Evolutionary conservation across 2,329 filamentous ascomycete genomes (phyloP).

Genomic region (Xylaria sp.): DNA sequence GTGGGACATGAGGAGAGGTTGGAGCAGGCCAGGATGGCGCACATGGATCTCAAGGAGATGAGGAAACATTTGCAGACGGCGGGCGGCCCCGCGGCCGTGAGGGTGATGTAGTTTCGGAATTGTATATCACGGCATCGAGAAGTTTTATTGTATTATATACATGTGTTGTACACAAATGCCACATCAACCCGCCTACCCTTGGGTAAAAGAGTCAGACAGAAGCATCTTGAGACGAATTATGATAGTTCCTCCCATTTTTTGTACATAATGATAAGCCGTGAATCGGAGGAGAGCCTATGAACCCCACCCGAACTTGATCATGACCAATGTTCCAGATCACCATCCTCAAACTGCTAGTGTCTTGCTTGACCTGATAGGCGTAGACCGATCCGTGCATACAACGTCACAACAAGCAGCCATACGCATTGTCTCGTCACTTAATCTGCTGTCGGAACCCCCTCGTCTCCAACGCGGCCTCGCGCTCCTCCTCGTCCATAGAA

Average conservation of each 20-base stretch:
- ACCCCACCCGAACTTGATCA: background rate
- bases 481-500: constrained; percentile 54
- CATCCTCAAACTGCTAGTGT: background rate
- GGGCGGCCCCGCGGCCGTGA: constrained; percentile 21
- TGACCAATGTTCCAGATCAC: background rate
- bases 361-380: background rate
- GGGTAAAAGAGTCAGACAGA: constrained; percentile 19
- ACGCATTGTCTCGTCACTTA: constrained; percentile 39
- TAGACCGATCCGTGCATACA: background rate
- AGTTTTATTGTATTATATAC: constrained; percentile 42
- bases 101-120: constrained; percentile 27
- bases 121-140: constrained; percentile 30
- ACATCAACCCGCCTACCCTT: constrained; percentile 21
- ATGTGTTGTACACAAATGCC: constrained; percentile 47
- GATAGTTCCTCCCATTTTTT: constrained; percentile 19
- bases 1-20: constrained; percentile 58
- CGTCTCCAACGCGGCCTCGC: constrained; percentile 54
- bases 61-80: constrained; percentile 49
- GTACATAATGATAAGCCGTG: constrained; percentile 9
- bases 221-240: constrained; percentile 6
- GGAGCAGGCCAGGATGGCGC: constrained; percentile 60
- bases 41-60: constrained; percentile 65
- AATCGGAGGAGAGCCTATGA: background rate
- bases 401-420: too few species aligned
- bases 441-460: constrained; percentile 65